These are phyloP conservation scores for Termitomyces sp. DNA, from an alignment of 768 basidiomycete species.

Conservation along the genomic window DNA sequence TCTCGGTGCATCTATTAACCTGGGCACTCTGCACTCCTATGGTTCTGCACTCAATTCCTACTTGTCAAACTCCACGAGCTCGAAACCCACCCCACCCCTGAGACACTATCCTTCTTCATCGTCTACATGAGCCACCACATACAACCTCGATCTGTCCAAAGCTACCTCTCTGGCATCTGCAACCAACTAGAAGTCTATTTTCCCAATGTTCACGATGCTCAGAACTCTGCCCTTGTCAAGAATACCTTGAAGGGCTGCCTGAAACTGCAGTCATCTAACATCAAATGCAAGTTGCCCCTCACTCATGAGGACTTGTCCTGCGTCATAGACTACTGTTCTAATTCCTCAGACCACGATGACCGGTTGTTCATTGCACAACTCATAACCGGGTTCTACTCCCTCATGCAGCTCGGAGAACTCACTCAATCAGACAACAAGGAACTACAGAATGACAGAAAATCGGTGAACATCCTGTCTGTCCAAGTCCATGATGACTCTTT, in stretches of 20 bases:
- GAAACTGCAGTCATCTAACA: slow-evolving; percentile 4
- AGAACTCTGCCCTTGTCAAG: slow-evolving; percentile 15
- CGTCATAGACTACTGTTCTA: not conserved
- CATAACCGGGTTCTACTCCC: slow-evolving; percentile 19
- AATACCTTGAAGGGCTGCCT: slow-evolving; percentile 22
- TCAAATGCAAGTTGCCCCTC: slow-evolving; percentile 20
- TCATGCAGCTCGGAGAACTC: slow-evolving; percentile 26
- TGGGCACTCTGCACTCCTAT: slow-evolving; percentile 20
- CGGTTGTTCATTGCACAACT: slow-evolving; percentile 26
- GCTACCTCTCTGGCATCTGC: not conserved
- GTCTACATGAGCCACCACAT: too few species aligned
- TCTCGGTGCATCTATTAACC: slow-evolving; percentile 18
- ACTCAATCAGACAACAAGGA: slow-evolving; percentile 17
- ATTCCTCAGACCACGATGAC: slow-evolving; percentile 18
- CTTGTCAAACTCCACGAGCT: too few species aligned
- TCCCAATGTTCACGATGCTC: not conserved
- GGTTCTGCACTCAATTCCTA: slow-evolving; percentile 34
- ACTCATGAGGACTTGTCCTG: not conserved
- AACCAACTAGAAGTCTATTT: too few species aligned
- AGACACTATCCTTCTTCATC: too few species aligned
- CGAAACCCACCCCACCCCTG: too few species aligned
- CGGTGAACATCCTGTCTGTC: not conserved
- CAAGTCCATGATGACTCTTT: not conserved
- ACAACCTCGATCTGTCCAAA: too few species aligned
- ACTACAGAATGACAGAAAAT: slow-evolving; percentile 4